Conservation (phyloP, 163 green algal genomes). For the Scenedesmus sp. region DNA sequence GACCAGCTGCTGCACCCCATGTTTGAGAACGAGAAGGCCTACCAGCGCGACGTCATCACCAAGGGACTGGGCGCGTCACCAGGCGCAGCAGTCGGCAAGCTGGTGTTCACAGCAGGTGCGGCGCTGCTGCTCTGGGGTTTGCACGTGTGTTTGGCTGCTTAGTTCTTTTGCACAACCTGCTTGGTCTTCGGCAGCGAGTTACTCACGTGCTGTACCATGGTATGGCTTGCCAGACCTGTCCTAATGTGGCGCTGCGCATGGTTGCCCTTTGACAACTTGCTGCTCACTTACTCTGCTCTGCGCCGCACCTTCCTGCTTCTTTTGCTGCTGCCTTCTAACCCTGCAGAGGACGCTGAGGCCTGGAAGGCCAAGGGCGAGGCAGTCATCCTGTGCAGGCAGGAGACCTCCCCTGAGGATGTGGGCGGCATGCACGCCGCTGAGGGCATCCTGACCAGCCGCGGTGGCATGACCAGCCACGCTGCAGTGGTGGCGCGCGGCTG, state of each 20-base stretch:
- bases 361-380: conserved; percentile 67
- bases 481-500: conserved; percentile 93
- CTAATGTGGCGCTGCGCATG: too few species aligned
- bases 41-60: conserved; percentile 73
- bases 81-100: conserved; percentile 74
- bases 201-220: too few species aligned
- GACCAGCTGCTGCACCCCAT: conserved; percentile 94
- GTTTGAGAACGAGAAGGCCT: conserved; percentile 76
- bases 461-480: conserved; percentile 93
- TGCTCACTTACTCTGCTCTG: neutral
- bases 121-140: neutral
- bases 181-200: too few species aligned
- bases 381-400: conserved; percentile 80
- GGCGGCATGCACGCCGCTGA: conserved; percentile 89
- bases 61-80: conserved; percentile 83
- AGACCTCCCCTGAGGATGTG: conserved; percentile 93
- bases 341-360: conserved; percentile 83
- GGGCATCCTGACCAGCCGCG: conserved; percentile 88
- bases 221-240: too few species aligned
- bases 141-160: neutral
- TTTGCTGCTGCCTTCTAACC: neutral
- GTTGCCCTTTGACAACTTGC: neutral
- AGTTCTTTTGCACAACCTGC: neutral
- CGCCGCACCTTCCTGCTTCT: neutral
- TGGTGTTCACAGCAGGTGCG: conserved; percentile 80